A percentile compares a stretch with the other conserved stretches of the same genome.
Evolutionary conservation across 1,139 yeast genomes (phyloP).

Genomic region (Nakaseomyces kungkrabaensis): DNA sequence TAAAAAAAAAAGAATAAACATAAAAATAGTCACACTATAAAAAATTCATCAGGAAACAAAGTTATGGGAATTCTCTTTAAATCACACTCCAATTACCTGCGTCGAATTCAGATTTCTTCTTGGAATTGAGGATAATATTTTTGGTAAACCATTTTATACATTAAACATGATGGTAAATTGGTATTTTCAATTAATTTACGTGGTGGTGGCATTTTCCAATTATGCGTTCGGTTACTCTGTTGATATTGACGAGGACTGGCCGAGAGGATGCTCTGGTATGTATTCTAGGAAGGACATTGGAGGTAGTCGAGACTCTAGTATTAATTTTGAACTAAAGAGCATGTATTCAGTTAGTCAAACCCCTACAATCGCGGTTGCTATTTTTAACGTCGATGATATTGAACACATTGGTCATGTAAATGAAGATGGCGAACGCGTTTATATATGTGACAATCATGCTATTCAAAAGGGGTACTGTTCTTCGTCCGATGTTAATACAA

Average conservation of each 20-base stretch:
- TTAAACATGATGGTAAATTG: too few species aligned
- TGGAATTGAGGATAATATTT: too few species aligned
- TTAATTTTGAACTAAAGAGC: not conserved
- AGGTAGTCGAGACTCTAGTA: not conserved
- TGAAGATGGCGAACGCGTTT: slow-evolving; percentile 33
- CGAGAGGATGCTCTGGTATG: not conserved
- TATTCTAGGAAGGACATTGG: not conserved
- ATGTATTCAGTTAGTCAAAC: not conserved
- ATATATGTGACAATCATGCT: slow-evolving; percentile 64
- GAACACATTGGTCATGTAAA: slow-evolving; percentile 46
- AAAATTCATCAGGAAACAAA: too few species aligned
- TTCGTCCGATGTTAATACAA: not conserved
- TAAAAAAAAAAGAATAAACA: too few species aligned
- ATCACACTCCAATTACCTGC: too few species aligned
- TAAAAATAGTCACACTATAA: too few species aligned
- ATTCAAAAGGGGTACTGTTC: slow-evolving; percentile 45
- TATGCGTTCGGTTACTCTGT: not conserved
- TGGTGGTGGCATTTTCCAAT: too few species aligned
- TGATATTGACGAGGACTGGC: not conserved
- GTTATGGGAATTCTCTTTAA: too few species aligned
- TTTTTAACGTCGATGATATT: slow-evolving; percentile 75
- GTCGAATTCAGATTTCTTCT: too few species aligned
- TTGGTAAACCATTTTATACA: too few species aligned
- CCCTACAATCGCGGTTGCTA: slow-evolving; percentile 44
- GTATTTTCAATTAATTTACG: too few species aligned